Conservation (phyloP, 441 rosid species). For the Omphalea diandra region DNA sequence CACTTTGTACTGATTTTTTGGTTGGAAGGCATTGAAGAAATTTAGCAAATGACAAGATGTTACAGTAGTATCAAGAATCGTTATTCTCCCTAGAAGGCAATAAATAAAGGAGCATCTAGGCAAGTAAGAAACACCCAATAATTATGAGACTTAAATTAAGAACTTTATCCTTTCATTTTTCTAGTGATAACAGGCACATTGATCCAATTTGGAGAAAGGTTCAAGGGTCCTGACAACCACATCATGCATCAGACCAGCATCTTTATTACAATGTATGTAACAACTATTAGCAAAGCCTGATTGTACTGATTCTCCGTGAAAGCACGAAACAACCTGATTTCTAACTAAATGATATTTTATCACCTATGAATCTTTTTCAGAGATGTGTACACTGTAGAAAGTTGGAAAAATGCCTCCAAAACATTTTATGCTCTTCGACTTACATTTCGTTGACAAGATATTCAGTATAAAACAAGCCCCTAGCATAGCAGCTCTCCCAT, state of each 20-base stretch:
- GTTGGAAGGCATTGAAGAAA: not conserved
- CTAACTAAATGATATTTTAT: not conserved
- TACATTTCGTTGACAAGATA: not conserved
- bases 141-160: not conserved
- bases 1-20: not conserved
- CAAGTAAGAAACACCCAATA: not conserved
- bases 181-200: not conserved
- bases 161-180: not conserved
- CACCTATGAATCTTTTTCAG: not conserved
- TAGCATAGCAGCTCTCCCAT: no score
- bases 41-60: not conserved
- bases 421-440: no score
- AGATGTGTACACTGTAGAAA: no score
- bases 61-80: not conserved
- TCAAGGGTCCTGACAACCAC: not conserved
- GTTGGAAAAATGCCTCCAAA: no score
- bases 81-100: not conserved
- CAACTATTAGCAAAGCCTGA: not conserved
- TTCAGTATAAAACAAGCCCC: no score
- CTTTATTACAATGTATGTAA: not conserved
- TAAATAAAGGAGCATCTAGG: not conserved
- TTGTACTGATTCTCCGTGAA: not conserved
- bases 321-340: not conserved
- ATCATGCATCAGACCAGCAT: not conserved
- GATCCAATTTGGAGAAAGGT: not conserved